These are phyloP conservation scores for Phoma herbarum DNA, from an alignment of 2,329 filamentous ascomycete genomes.

Conservation along the genomic window DNA sequence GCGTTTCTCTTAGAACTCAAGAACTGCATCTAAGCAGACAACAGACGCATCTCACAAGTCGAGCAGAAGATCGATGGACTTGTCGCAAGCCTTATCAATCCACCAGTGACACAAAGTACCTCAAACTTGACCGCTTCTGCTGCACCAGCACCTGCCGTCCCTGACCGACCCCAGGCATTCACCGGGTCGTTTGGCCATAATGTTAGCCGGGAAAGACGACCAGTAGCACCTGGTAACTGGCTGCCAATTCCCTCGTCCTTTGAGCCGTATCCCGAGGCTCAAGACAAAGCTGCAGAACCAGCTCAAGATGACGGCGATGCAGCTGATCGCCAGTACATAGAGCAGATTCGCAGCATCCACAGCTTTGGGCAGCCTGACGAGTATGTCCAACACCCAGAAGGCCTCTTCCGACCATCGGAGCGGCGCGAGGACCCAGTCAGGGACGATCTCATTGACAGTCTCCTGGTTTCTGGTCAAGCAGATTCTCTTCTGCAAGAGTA, in stretches of 20 bases:
- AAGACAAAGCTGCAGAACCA: constrained; percentile 6
- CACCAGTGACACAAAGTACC: constrained; percentile 12
- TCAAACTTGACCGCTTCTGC: background rate
- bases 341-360: constrained; percentile 40
- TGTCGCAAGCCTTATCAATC: constrained; percentile 41
- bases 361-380: constrained; percentile 32
- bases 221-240: constrained; percentile 40
- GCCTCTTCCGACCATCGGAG: constrained; percentile 28
- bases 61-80: constrained; percentile 50
- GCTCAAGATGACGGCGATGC: constrained; percentile 24
- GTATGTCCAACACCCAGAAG: constrained; percentile 19
- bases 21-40: background rate
- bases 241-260: constrained; percentile 38
- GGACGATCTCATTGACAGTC: constrained; percentile 28
- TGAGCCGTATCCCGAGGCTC: constrained; percentile 23
- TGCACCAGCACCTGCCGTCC: background rate
- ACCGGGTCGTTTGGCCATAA: constrained; percentile 1
- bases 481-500: constrained; percentile 39
- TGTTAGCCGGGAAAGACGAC: constrained; percentile 6
- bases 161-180: background rate
- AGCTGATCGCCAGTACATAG: constrained; percentile 34
- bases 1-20: constrained; percentile 7
- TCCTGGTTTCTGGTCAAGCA: constrained; percentile 38
- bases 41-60: constrained; percentile 47
- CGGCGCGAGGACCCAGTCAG: constrained; percentile 35